A percentile compares a stretch with the other conserved stretches of the same genome.
These are phyloP conservation scores for Yamadazyma tumulicola DNA, from an alignment of 805 yeast species.

Conservation along the genomic window DNA sequence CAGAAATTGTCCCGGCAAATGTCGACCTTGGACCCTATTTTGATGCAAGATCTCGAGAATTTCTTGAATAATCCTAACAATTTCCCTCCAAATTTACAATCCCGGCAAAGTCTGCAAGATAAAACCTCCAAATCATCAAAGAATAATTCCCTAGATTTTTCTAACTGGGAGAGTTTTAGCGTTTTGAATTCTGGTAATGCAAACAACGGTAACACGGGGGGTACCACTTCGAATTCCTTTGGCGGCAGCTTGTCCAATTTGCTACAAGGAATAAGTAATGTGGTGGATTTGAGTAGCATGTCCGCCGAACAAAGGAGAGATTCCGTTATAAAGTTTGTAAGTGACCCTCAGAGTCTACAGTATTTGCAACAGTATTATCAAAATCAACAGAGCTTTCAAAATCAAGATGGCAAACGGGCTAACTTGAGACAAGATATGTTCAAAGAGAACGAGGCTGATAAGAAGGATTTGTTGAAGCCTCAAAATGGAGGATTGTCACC, in stretches of 20 bases:
- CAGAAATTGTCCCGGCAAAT: slow-evolving; percentile 15
- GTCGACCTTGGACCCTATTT: slow-evolving; percentile 13
- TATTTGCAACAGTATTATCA: slow-evolving; percentile 7
- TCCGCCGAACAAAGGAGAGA: slow-evolving; percentile 39
- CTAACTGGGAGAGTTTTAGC: slow-evolving; percentile 25
- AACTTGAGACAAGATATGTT: slow-evolving; percentile 37
- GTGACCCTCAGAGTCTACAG: slow-evolving; percentile 22
- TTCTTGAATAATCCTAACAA: slow-evolving; percentile 16
- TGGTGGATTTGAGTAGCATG: slow-evolving; percentile 37
- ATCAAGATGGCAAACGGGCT: too few relatives aligned
- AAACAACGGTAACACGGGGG: neutral
- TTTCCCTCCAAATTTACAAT: slow-evolving; percentile 7
- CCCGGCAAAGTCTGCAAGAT: slow-evolving; percentile 15
- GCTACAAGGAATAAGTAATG: slow-evolving; percentile 31
- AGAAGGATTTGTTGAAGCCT: slow-evolving; percentile 7
- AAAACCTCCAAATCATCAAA: slow-evolving; percentile 21
- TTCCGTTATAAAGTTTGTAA: slow-evolving; percentile 34
- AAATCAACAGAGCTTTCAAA: slow-evolving; percentile 9
- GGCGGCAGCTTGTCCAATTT: slow-evolving; percentile 28
- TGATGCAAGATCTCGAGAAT: slow-evolving; percentile 31
- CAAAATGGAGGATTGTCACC: slow-evolving; percentile 25
- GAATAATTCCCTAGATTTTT: slow-evolving; percentile 23
- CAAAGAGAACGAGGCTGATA: slow-evolving; percentile 13
- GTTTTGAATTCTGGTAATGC: slow-evolving; percentile 7
- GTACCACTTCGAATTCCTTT: slow-evolving; percentile 14